Evolutionary conservation across 345 rosid species (phyloP), one percentile per base, ranked within the genome.

Genomic region (Corymbia maculata): DNA sequence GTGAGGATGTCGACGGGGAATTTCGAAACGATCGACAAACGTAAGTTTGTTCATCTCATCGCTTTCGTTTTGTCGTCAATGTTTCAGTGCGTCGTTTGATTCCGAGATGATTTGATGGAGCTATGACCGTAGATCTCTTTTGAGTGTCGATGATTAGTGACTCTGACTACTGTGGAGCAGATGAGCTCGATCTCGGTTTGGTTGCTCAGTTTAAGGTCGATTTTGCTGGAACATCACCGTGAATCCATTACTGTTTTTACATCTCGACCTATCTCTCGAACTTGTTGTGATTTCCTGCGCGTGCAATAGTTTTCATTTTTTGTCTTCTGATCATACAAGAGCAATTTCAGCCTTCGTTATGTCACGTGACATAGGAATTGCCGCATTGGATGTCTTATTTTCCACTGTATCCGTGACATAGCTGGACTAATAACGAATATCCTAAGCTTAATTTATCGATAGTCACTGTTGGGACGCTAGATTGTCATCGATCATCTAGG

Each of bases 11-110:
- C 49, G 86, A 86, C 64, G 88, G 79, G 6, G 88, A 55, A 10
- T 86, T 79, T 89, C 79, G 90, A 79, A 53, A 17, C 86, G 36
- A 79, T 89, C 26, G 90, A 86, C 79, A 79, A 89, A 79, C 85
- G 90, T 86, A 79, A 13, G 51, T 22, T 4, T 17, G 12, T 32
- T 68, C 79, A 4, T 68, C 22, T 16, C 79, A 0, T 32, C 22
- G 11, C 44, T 32, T 68, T 52, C 24, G 57, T 52, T 3, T 52
- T 52, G 22, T 52, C 9, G 9, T 52, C 9, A 22, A 52, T 52
- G 57, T 52, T 52, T 0, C 57, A 9, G 57, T 52, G 57, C 57
- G 24, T 19, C 24, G 80, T 70, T 70, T 32, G 45, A 8, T 32
- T 68, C 13, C 0, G 80, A 36, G 42, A 7, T 8, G 22, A 68